Evolutionary conservation across 164 flowering plant species (phyloP).

Genomic region (Taxillus chinensis): DNA sequence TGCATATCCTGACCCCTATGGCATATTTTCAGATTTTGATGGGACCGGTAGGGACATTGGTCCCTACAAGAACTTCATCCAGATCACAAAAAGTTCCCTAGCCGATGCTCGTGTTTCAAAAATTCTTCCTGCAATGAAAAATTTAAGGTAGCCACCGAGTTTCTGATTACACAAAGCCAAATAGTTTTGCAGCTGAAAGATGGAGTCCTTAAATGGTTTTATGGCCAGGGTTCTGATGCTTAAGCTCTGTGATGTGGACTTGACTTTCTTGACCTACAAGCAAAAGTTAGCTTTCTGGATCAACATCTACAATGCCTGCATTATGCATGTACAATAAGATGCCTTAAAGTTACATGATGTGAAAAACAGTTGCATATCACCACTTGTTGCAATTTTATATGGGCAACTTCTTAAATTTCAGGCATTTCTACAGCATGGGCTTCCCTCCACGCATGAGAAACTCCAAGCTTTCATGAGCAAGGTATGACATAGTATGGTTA

Average conservation of each 20-base stretch:
- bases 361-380: neutral
- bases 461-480: constrained; percentile 64
- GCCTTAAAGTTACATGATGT: constrained; percentile 9
- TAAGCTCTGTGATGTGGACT: constrained; percentile 46
- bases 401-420: constrained; percentile 18
- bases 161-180: too few species aligned
- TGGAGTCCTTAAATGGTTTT: neutral
- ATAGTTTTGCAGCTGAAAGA: neutral
- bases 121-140: constrained; percentile 27
- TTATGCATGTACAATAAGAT: constrained; percentile 78
- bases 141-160: constrained; percentile 37
- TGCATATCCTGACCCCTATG: constrained; percentile 47
- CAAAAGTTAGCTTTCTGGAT: constrained; percentile 95
- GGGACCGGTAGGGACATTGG: constrained; percentile 37
- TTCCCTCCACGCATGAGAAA: constrained; percentile 65
- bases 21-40: constrained; percentile 32
- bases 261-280: constrained; percentile 60
- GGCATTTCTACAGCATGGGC: constrained; percentile 89
- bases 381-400: neutral
- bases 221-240: constrained; percentile 52
- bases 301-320: constrained; percentile 75
- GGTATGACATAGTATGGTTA: constrained; percentile 24
- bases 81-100: constrained; percentile 46
- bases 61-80: constrained; percentile 56
- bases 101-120: constrained; percentile 34